phyloP scores from a whole-genome alignment of 148 eudicot species.

The Cornus controversa region DNA sequence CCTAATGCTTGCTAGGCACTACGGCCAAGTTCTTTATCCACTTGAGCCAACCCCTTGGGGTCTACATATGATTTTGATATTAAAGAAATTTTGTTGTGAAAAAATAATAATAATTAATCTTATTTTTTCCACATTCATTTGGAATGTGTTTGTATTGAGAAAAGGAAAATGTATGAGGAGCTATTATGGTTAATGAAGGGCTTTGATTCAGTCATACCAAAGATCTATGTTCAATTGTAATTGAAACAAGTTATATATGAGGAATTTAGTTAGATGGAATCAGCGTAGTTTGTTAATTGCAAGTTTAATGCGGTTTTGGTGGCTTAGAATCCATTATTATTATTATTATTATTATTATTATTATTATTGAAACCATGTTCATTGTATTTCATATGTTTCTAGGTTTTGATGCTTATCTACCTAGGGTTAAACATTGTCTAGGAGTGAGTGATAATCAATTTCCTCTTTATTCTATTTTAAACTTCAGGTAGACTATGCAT shows the following conservation, averaged over 20 bases:
- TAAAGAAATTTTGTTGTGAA: neutral
- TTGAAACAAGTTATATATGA: neutral
- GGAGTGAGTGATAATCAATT: neutral
- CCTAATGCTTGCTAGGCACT: too few relatives aligned
- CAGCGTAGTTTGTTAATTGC: neutral
- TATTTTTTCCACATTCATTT: neutral
- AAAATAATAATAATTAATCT: neutral
- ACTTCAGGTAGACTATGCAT: slow-evolving; percentile 63
- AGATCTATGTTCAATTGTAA: neutral
- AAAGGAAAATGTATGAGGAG: neutral
- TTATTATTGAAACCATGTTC: neutral
- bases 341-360: neutral
- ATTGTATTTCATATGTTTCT: neutral
- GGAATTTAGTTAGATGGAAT: neutral
- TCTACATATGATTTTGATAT: neutral
- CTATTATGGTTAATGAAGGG: neutral
- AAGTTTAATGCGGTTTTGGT: neutral
- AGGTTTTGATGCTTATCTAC: neutral
- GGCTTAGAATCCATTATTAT: neutral
- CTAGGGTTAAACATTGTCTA: neutral
- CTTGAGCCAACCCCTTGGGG: too few relatives aligned
- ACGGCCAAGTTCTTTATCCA: too few relatives aligned
- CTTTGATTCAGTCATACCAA: neutral
- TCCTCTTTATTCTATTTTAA: neutral
- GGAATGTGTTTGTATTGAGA: neutral